phyloP scores from a whole-genome alignment of 495 filamentous ascomycete genomes.

The Cladorrhinum samala region DNA sequence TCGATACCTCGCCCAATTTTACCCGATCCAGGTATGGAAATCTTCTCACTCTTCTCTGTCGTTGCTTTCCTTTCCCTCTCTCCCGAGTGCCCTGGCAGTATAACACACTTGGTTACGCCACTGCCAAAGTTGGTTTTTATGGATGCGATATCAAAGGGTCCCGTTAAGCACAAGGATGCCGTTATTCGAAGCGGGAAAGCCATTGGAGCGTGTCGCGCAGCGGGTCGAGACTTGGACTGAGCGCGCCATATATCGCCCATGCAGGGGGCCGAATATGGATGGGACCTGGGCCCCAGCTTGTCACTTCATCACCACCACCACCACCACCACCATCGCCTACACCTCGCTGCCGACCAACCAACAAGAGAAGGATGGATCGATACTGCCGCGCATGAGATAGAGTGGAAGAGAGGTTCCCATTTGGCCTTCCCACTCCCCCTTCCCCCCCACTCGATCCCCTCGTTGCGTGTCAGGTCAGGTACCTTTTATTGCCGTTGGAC shows the following conservation, averaged over 20 bases:
- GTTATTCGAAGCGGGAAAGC: background rate
- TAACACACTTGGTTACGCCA: no score
- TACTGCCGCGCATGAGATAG: slow-evolving; percentile 5
- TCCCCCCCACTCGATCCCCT: no score
- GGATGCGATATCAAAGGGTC: no score
- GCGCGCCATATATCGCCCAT: slow-evolving; percentile 13
- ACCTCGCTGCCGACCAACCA: no score
- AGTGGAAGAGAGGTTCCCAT: background rate
- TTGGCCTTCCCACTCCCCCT: background rate
- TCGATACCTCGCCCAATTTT: background rate
- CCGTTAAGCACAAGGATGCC: slow-evolving; percentile 1
- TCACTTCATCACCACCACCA: no score
- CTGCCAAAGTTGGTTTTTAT: no score
- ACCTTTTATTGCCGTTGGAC: background rate
- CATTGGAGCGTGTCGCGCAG: background rate
- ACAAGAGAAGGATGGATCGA: no score
- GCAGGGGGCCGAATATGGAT: slow-evolving; percentile 12
- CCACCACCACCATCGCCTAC: no score
- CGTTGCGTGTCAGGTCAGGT: no score
- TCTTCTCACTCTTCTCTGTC: no score
- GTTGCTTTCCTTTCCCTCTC: background rate
- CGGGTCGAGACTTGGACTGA: slow-evolving; percentile 5
- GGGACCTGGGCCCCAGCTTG: no score
- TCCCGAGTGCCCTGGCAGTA: no score
- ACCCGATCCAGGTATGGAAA: background rate